phyloP scores from a whole-genome alignment of 2,329 filamentous ascomycete species.

The Dactylellina haptotyla region DNA sequence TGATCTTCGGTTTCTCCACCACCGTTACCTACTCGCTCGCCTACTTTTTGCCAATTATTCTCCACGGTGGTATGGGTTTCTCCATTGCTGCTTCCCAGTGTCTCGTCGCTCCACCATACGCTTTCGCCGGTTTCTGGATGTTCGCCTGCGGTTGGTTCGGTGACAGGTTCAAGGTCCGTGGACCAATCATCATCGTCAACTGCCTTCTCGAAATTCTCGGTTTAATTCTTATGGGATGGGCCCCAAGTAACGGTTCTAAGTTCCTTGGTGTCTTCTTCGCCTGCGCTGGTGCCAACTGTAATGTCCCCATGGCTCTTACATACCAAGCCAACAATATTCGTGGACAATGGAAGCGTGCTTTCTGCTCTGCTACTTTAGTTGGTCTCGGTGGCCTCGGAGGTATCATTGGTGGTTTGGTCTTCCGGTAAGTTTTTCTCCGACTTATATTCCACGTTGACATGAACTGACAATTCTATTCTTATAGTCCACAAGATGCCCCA shows the following conservation, averaged over 20 bases:
- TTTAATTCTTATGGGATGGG: slow-evolving; percentile 77
- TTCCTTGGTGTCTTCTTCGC: slow-evolving; percentile 81
- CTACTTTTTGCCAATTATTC: slow-evolving; percentile 81
- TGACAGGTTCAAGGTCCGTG: slow-evolving; percentile 74
- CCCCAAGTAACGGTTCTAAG: slow-evolving; percentile 67
- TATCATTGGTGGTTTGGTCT: slow-evolving; percentile 78
- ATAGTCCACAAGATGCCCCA: slow-evolving; percentile 49
- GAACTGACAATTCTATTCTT: neutral
- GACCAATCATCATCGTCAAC: slow-evolving; percentile 74
- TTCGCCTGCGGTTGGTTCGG: slow-evolving; percentile 70
- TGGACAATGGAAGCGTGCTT: slow-evolving; percentile 87
- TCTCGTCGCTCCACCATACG: slow-evolving; percentile 76
- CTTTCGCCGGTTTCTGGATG: slow-evolving; percentile 73
- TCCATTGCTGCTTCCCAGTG: slow-evolving; percentile 72
- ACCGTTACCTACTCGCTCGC: slow-evolving; percentile 79
- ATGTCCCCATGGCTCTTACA: slow-evolving; percentile 77
- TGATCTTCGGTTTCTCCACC: slow-evolving; percentile 73
- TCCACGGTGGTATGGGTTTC: slow-evolving; percentile 72
- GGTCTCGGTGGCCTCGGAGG: slow-evolving; percentile 81
- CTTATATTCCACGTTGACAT: neutral
- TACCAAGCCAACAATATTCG: slow-evolving; percentile 90
- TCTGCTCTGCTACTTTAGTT: slow-evolving; percentile 79
- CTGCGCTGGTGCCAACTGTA: slow-evolving; percentile 80
- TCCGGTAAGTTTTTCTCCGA: slow-evolving; percentile 64
- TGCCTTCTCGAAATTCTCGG: slow-evolving; percentile 74